These are phyloP conservation scores for Proliferodiscus dingleyae DNA, from an alignment of 2,329 filamentous ascomycete species.

Conservation along the genomic window DNA sequence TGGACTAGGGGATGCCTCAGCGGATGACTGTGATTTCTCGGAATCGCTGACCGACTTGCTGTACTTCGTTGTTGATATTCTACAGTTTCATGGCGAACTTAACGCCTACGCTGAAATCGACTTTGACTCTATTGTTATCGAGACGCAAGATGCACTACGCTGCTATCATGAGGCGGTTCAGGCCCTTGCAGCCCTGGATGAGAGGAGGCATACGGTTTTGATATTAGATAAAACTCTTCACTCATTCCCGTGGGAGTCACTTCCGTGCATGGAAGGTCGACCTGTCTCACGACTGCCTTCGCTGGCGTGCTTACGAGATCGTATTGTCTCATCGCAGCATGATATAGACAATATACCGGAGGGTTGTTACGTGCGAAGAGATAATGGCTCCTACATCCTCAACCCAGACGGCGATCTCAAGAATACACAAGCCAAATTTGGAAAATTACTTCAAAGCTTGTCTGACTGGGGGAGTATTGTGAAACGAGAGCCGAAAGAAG, in stretches of 20 bases:
- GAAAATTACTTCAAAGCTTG: conserved; percentile 59
- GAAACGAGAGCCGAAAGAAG: conserved; percentile 65
- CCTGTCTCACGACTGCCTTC: conserved; percentile 87
- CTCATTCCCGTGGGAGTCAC: conserved; percentile 90
- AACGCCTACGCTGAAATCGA: conserved; percentile 98
- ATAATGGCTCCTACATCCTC: conserved; percentile 70
- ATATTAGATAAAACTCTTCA: conserved; percentile 90
- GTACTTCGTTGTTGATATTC: conserved; percentile 92
- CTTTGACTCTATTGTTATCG: conserved; percentile 85
- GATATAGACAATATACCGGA: conserved; percentile 15
- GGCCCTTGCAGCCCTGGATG: conserved; percentile 30
- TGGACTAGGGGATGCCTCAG: conserved; percentile 69
- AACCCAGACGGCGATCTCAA: conserved; percentile 84
- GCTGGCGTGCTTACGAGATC: conserved; percentile 71
- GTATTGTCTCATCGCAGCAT: conserved; percentile 48
- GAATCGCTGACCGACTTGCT: conserved; percentile 87
- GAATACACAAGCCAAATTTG: conserved; percentile 73
- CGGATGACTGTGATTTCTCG: conserved; percentile 69
- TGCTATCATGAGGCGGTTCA: conserved; percentile 60
- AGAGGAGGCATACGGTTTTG: conserved; percentile 70
- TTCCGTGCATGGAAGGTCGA: conserved; percentile 75
- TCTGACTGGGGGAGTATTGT: conserved; percentile 66
- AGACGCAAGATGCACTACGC: conserved; percentile 78
- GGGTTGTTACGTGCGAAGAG: conserved; percentile 52
- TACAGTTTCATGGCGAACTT: conserved; percentile 92